Conservation (phyloP, 1,139 yeast genomes). For the Protomyces macrosporus region DNA sequence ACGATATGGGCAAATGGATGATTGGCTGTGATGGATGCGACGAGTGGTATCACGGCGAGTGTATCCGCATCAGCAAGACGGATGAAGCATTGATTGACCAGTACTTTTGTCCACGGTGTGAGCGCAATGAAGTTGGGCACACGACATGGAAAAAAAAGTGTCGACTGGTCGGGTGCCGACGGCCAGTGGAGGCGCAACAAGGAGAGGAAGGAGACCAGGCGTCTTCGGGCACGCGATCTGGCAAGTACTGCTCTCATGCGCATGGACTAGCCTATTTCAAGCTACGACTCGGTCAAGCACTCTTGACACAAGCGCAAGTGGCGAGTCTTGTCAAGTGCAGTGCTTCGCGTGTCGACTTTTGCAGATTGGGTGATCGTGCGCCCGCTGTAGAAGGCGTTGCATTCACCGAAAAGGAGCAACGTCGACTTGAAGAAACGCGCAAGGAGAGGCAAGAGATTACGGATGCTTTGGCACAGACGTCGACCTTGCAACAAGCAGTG, state of each 20-base stretch:
- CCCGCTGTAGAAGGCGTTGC: conserved; percentile 35
- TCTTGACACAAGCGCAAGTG: conserved; percentile 31
- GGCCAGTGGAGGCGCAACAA: conserved; percentile 45
- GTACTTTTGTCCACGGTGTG: conserved; percentile 73
- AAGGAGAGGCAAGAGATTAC: conserved; percentile 9
- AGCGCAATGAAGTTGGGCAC: conserved; percentile 46
- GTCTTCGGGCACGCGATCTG: conserved; percentile 31
- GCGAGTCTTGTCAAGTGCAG: conserved; percentile 40
- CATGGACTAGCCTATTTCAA: conserved; percentile 62
- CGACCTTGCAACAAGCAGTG: conserved; percentile 28
- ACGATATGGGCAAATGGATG: conserved; percentile 76
- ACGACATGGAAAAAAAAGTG: conserved; percentile 69
- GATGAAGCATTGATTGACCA: conserved; percentile 56
- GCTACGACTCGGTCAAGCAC: conserved; percentile 27
- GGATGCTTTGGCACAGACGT: conserved; percentile 28
- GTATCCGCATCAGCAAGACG: conserved; percentile 57
- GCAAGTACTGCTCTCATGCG: conserved; percentile 70
- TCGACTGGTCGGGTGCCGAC: conserved; percentile 54
- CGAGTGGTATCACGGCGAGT: conserved; percentile 87
- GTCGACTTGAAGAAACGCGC: conserved; percentile 9
- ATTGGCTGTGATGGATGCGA: conserved; percentile 93
- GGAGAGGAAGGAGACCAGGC: conserved; percentile 27
- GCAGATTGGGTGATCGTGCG: conserved; percentile 39
- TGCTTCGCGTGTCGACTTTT: conserved; percentile 39
- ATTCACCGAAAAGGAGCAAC: conserved; percentile 27